These are phyloP conservation scores for Nakaseomyces glabratus DNA, from an alignment of 1,139 yeast species.

Conservation along the genomic window DNA sequence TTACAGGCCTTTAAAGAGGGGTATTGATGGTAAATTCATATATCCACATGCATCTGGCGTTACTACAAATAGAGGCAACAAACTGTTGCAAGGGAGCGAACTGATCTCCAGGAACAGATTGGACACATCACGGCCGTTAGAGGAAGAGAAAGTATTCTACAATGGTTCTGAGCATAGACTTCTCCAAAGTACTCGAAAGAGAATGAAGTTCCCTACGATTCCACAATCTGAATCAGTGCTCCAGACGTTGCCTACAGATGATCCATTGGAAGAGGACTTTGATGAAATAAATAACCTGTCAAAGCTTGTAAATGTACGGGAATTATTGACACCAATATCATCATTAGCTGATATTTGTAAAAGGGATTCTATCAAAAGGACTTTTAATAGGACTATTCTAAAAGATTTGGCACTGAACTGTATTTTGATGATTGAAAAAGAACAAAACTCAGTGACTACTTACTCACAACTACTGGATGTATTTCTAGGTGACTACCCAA, in stretches of 20 bases:
- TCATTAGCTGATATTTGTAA: slow-evolving; percentile 73
- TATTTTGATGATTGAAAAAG: slow-evolving; percentile 67
- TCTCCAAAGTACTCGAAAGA: slow-evolving; percentile 25
- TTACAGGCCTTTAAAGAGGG: slow-evolving; percentile 25
- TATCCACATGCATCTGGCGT: slow-evolving; percentile 29
- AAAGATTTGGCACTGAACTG: slow-evolving; percentile 58
- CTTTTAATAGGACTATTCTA: slow-evolving; percentile 48
- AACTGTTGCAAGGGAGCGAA: slow-evolving; percentile 43
- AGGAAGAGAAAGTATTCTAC: slow-evolving; percentile 32
- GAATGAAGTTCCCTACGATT: slow-evolving; percentile 24
- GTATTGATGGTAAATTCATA: slow-evolving; percentile 21
- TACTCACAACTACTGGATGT: slow-evolving; percentile 65
- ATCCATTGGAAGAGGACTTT: slow-evolving; percentile 28
- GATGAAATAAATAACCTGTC: slow-evolving; percentile 35
- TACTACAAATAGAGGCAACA: slow-evolving; percentile 50
- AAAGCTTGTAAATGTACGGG: slow-evolving; percentile 37
- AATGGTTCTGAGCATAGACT: slow-evolving; percentile 31
- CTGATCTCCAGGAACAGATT: slow-evolving; percentile 31
- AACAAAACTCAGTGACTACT: slow-evolving; percentile 65
- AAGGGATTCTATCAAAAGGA: slow-evolving; percentile 60
- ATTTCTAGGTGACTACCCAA: slow-evolving; percentile 80
- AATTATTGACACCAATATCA: slow-evolving; percentile 64
- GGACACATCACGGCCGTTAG: slow-evolving; percentile 32
- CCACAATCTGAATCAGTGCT: slow-evolving; percentile 20
- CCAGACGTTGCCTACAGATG: slow-evolving; percentile 12